phyloP scores from a whole-genome alignment of 495 filamentous ascomycete species.

The Talaromyces nanjingensis region DNA sequence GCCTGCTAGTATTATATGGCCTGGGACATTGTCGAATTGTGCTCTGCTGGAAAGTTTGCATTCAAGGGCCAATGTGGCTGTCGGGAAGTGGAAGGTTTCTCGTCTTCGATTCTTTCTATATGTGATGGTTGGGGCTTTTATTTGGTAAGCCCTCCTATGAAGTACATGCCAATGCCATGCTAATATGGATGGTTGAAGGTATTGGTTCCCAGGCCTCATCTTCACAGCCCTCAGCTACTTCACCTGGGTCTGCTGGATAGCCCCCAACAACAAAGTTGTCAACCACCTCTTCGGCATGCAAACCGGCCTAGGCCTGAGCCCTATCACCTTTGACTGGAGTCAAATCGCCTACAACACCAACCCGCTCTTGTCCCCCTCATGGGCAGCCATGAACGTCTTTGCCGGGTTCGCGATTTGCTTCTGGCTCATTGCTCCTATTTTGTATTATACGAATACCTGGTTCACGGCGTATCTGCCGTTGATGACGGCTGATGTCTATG shows the following conservation, averaged over 20 bases:
- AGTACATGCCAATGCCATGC: neutral
- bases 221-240: slow-evolving; percentile 82
- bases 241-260: slow-evolving; percentile 81
- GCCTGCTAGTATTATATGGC: slow-evolving; percentile 46
- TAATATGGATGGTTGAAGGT: slow-evolving; percentile 14
- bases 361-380: slow-evolving; percentile 28
- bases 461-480: slow-evolving; percentile 34
- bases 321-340: slow-evolving; percentile 77
- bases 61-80: slow-evolving; percentile 26
- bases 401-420: slow-evolving; percentile 28
- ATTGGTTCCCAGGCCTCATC: slow-evolving; percentile 66
- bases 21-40: slow-evolving; percentile 30
- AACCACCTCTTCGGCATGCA: slow-evolving; percentile 71
- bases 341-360: slow-evolving; percentile 34
- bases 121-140: slow-evolving; percentile 40
- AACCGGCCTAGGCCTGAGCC: slow-evolving; percentile 74
- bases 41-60: slow-evolving; percentile 31
- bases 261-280: slow-evolving; percentile 69
- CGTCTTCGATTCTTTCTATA: slow-evolving; percentile 53
- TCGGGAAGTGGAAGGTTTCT: slow-evolving; percentile 55
- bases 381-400: slow-evolving; percentile 52
- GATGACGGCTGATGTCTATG: slow-evolving; percentile 54
- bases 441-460: slow-evolving; percentile 35
- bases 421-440: slow-evolving; percentile 24
- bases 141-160: slow-evolving; percentile 60